phyloP scores from a whole-genome alignment of 805 yeast genomes.

The Wickerhamiella lipophila region DNA sequence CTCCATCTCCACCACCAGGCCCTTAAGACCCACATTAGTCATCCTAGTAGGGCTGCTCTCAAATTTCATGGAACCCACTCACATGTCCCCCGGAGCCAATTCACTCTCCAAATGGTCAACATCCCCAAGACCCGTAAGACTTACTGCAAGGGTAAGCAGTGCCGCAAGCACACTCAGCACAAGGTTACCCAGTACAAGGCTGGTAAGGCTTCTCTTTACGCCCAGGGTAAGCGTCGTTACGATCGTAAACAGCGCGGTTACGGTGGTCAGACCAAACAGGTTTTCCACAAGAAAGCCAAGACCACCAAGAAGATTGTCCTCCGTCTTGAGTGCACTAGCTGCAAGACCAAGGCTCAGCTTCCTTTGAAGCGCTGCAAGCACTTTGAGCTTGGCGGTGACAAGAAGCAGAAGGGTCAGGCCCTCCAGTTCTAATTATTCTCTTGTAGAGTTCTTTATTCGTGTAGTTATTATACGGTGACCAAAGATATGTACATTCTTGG shows the following conservation, averaged over 20 bases:
- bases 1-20: too few relatives aligned
- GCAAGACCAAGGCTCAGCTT: slow-evolving; percentile 98
- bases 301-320: slow-evolving; percentile 99
- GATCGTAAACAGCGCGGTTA: slow-evolving; percentile 99
- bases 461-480: neutral
- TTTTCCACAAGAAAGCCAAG: slow-evolving; percentile 99
- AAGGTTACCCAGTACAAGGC: slow-evolving; percentile 99
- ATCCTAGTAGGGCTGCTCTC: neutral
- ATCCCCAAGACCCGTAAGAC: slow-evolving; percentile 99
- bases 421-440: slow-evolving; percentile 69
- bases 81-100: slow-evolving; percentile 1
- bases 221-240: slow-evolving; percentile 99
- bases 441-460: slow-evolving; percentile 3
- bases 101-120: slow-evolving; percentile 54
- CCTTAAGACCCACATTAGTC: neutral
- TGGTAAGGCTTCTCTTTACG: slow-evolving; percentile 98
- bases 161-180: slow-evolving; percentile 99
- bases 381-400: slow-evolving; percentile 99
- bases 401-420: slow-evolving; percentile 99
- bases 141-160: slow-evolving; percentile 98
- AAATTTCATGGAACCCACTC: slow-evolving; percentile 10
- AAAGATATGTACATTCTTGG: neutral
- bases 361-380: slow-evolving; percentile 99
- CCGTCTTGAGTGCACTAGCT: slow-evolving; percentile 95
- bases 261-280: slow-evolving; percentile 99